Percentiles rank a stretch among this genome's conserved stretches.
Conservation (phyloP, 2,329 filamentous ascomycete genomes). For the Pseudohalonectria lignicola region DNA sequence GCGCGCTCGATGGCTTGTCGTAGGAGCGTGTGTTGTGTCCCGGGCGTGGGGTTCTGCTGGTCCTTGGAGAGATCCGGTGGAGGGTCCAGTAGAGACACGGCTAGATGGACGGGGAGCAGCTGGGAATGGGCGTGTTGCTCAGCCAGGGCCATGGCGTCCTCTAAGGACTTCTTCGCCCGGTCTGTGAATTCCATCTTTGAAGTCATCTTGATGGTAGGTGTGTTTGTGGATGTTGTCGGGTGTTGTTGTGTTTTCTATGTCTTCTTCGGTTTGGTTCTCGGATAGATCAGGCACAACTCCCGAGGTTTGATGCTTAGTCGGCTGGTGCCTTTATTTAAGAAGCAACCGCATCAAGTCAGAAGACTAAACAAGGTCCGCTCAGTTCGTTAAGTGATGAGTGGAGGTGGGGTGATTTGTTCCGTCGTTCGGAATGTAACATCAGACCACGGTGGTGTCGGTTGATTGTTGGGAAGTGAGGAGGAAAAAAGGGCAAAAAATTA, state of each 20-base stretch:
- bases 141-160: constrained; percentile 78
- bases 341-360: no score
- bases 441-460: no score
- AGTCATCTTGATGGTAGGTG: constrained; percentile 43
- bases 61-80: constrained; percentile 69
- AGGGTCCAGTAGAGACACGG: constrained; percentile 69
- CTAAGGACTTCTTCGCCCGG: constrained; percentile 77
- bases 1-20: constrained; percentile 90
- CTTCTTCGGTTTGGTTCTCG: no score
- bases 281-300: no score
- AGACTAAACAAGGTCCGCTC: not conserved
- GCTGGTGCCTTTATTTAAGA: no score
- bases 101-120: constrained; percentile 80
- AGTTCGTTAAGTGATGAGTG: not conserved
- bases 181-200: constrained; percentile 88
- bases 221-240: constrained; percentile 9
- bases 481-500: not conserved
- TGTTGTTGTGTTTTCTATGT: constrained; percentile 3
- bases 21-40: constrained; percentile 64
- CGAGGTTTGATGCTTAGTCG: no score
- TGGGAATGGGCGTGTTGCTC: constrained; percentile 88
- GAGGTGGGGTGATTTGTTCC: not conserved
- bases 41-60: constrained; percentile 64
- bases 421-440: no score
- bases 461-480: not conserved